A percentile compares a stretch with the other conserved stretches of the same genome.
These are phyloP conservation scores for Jasminum sambac DNA, from an alignment of 257 asterid genomes.

Conservation along the genomic window DNA sequence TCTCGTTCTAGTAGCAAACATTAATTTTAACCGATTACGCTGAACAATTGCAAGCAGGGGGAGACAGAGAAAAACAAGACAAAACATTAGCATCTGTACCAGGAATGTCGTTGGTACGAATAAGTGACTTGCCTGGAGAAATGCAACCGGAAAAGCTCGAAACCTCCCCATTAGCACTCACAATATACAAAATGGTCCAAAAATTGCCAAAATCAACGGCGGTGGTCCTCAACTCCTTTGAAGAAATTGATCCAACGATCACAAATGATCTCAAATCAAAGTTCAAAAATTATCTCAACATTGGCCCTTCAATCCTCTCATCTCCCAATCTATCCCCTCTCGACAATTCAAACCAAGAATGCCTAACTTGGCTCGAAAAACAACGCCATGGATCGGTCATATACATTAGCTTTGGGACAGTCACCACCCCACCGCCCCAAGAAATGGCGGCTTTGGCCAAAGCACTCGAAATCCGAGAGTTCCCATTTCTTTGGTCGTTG, in stretches of 20 bases:
- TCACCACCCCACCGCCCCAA: conserved; percentile 39
- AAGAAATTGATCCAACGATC: conserved; percentile 27
- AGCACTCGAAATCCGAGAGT: conserved; percentile 47
- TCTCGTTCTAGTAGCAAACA: no score
- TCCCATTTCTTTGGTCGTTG: conserved; percentile 71
- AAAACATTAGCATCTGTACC: conserved; percentile 43
- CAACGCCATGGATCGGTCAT: conserved; percentile 37
- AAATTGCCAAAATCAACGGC: conserved; percentile 50
- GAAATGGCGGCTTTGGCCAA: conserved; percentile 56
- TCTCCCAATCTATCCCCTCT: conserved; percentile 9
- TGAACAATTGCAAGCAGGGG: conserved; percentile 10
- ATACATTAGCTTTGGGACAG: conserved; percentile 73
- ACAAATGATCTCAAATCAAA: conserved; percentile 30
- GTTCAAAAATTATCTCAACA: conserved; percentile 22
- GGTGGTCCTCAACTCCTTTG: conserved; percentile 29
- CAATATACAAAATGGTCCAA: conserved; percentile 55
- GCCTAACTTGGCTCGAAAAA: conserved; percentile 25
- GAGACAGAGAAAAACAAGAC: conserved; percentile 20
- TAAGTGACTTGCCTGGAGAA: conserved; percentile 61
- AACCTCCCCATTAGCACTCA: conserved; percentile 39
- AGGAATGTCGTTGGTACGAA: conserved; percentile 41
- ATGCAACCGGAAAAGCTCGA: conserved; percentile 36
- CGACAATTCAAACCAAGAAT: conserved; percentile 28
- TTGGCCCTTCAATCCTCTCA: conserved; percentile 25
- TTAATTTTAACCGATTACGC: not conserved